These are phyloP conservation scores for Cladophialophora chaetospira DNA, from an alignment of 2,329 filamentous ascomycete genomes.

Conservation along the genomic window DNA sequence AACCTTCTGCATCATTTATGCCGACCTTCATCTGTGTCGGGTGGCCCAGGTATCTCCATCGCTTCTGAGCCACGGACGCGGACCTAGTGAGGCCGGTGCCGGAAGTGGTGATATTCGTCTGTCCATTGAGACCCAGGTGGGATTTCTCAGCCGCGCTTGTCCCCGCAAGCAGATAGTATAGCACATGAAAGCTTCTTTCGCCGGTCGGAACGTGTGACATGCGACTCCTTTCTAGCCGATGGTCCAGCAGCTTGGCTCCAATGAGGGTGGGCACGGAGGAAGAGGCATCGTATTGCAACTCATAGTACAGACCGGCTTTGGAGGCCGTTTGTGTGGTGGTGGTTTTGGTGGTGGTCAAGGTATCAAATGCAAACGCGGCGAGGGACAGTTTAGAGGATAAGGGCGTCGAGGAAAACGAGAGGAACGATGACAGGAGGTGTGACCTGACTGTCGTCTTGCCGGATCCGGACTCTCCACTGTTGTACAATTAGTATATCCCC, in stretches of 20 bases:
- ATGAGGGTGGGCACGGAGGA: conserved; percentile 84
- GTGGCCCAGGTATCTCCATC: conserved; percentile 96
- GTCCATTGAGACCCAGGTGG: conserved; percentile 70
- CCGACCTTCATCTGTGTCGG: conserved; percentile 96
- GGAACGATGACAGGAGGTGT: conserved; percentile 80
- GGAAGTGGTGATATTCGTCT: conserved; percentile 42
- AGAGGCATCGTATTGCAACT: conserved; percentile 93
- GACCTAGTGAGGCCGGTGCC: conserved; percentile 52
- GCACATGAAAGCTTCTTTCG: conserved; percentile 91
- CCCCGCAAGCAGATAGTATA: conserved; percentile 93
- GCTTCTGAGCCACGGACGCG: conserved; percentile 65
- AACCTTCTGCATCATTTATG: conserved; percentile 93
- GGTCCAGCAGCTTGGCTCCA: conserved; percentile 91
- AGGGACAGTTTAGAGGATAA: conserved; percentile 91
- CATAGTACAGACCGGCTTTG: conserved; percentile 92
- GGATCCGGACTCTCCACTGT: conserved; percentile 88
- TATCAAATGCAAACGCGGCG: conserved; percentile 93
- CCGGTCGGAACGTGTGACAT: conserved; percentile 91
- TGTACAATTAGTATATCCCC: conserved; percentile 36
- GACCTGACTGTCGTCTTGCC: conserved; percentile 94
- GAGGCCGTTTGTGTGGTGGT: conserved; percentile 93
- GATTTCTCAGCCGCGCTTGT: conserved; percentile 87
- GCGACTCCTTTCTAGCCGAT: conserved; percentile 86
- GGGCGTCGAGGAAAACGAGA: conserved; percentile 88
- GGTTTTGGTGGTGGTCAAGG: conserved; percentile 94